Percentiles rank a stretch among this genome's conserved stretches.
Conservation (phyloP, 2,329 filamentous ascomycete species). For the Paecilomyces sp. region DNA sequence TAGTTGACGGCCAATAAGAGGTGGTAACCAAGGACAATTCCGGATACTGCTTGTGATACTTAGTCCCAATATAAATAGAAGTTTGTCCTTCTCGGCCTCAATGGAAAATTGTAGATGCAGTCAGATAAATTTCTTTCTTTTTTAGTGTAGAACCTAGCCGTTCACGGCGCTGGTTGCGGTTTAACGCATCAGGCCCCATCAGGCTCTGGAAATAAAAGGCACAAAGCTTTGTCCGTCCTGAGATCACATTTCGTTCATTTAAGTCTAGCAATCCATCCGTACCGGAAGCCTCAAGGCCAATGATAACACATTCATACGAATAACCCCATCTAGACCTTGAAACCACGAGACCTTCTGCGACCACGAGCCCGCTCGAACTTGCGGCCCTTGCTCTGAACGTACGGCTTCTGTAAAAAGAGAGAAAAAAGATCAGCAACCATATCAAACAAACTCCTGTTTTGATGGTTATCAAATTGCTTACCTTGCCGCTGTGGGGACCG, state of each 20-base stretch:
- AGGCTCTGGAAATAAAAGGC: not conserved
- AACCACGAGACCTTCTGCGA: constrained; percentile 95
- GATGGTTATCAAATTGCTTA: constrained; percentile 35
- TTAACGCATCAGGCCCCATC: not conserved
- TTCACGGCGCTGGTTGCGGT: not conserved
- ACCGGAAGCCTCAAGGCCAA: constrained; percentile 1
- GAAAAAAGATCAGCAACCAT: constrained; percentile 1
- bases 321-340: constrained; percentile 81
- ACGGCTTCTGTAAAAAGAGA: constrained; percentile 64
- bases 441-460: constrained; percentile 8
- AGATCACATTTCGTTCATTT: constrained; percentile 2
- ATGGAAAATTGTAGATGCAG: constrained; percentile 1
- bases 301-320: constrained; percentile 1
- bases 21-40: not conserved
- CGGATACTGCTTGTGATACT: not conserved
- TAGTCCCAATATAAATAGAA: not conserved
- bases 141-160: not conserved
- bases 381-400: constrained; percentile 96
- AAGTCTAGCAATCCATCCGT: constrained; percentile 1
- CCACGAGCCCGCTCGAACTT: constrained; percentile 99
- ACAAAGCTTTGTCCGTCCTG: not conserved
- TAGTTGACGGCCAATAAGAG: constrained; percentile 1
- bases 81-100: not conserved
- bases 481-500: constrained; percentile 96
- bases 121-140: not conserved